Conservation (phyloP, 345 rosid species). For the Hevea brasiliensis region DNA sequence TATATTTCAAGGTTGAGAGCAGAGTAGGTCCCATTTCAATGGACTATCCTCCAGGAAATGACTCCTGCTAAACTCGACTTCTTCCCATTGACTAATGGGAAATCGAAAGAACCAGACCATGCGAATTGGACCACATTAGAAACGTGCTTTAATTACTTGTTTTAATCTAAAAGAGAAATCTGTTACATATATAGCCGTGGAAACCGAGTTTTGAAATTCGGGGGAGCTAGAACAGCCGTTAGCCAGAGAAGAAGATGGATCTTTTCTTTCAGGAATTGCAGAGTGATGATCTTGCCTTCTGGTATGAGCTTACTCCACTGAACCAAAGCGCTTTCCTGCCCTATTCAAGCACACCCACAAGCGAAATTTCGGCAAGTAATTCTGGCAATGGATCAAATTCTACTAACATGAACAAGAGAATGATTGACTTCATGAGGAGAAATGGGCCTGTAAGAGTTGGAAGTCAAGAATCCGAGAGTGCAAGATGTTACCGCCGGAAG, state of each 20-base stretch:
- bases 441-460: constrained; percentile 26
- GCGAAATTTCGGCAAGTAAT: background rate
- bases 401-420: constrained; percentile 50
- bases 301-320: constrained; percentile 23
- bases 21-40: no score
- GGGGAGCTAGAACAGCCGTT: background rate
- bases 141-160: no score
- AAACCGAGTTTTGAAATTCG: constrained; percentile 12
- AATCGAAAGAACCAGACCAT: background rate
- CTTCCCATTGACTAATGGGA: no score
- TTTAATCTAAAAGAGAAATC: background rate
- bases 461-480: constrained; percentile 29
- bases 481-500: constrained; percentile 47
- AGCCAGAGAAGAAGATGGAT: constrained; percentile 25
- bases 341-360: constrained; percentile 21
- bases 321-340: constrained; percentile 48
- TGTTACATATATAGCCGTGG: background rate
- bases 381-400: background rate
- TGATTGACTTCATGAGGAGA: constrained; percentile 46
- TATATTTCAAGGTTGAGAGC: no score
- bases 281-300: constrained; percentile 25
- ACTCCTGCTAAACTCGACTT: no score
- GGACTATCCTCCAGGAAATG: no score
- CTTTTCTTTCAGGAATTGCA: constrained; percentile 26
- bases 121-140: constrained; percentile 28